Percentiles rank a stretch among this genome's conserved stretches.
Evolutionary conservation across 208 protist genomes (phyloP).

Genomic region (Trypanosoma platydactyli): DNA sequence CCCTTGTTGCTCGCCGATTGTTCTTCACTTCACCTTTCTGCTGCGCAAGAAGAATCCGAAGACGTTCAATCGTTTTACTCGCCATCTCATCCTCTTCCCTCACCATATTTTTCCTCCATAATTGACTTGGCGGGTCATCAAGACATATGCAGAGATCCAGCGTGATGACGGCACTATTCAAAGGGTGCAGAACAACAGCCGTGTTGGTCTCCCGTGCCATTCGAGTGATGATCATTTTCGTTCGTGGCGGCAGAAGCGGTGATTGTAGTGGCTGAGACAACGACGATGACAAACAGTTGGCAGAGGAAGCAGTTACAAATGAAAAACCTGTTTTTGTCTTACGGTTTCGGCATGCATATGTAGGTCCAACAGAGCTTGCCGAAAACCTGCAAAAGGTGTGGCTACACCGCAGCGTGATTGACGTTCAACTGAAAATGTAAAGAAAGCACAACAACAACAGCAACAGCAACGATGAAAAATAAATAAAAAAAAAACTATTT

Average conservation of each 20-base stretch:
- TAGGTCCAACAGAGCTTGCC: neutral
- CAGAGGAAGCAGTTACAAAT: neutral
- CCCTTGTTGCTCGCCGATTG: slow-evolving; percentile 32
- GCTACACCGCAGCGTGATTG: neutral
- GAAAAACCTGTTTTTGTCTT: neutral
- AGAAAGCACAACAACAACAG: neutral
- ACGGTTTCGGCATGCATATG: neutral
- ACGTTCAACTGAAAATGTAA: neutral
- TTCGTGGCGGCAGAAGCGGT: neutral
- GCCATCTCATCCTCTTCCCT: slow-evolving; percentile 62
- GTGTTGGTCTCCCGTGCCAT: slow-evolving; percentile 31
- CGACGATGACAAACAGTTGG: neutral
- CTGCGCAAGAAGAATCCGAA: slow-evolving; percentile 67
- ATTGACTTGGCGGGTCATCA: slow-evolving; percentile 9
- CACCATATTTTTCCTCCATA: slow-evolving; percentile 70
- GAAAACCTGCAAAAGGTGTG: neutral
- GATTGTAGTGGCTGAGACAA: too few relatives aligned
- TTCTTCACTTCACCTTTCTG: slow-evolving; percentile 22
- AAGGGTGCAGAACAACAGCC: slow-evolving; percentile 28
- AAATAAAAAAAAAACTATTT: neutral
- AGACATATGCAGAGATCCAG: slow-evolving; percentile 36
- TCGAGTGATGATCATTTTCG: slow-evolving; percentile 6
- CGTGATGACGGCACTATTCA: slow-evolving; percentile 30
- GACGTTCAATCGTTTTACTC: slow-evolving; percentile 68
- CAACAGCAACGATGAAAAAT: slow-evolving; percentile 5